phyloP scores from a whole-genome alignment of 345 rosid genomes.

The Gynandropsis gynandra region DNA sequence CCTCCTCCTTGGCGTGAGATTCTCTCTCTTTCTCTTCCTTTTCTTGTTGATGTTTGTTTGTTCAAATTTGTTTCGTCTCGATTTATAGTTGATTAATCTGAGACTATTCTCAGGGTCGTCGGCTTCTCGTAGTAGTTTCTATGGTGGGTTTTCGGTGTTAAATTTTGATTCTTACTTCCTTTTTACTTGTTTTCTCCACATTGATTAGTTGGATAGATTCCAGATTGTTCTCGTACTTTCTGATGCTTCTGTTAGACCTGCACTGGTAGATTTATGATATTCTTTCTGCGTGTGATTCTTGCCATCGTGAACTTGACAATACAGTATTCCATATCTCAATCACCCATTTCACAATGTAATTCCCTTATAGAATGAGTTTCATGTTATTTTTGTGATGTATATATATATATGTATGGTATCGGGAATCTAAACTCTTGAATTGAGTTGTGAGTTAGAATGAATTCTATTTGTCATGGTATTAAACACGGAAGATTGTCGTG shows the following conservation, averaged over 20 bases:
- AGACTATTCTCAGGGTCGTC: not conserved
- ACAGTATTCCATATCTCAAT: too few relatives aligned
- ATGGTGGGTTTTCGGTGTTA: conserved; percentile 2
- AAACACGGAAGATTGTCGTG: too few relatives aligned
- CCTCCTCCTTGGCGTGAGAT: conserved; percentile 96
- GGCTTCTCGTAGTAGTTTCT: not conserved
- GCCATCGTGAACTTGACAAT: not conserved
- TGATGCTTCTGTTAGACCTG: not conserved
- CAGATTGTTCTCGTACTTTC: not conserved
- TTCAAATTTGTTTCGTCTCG: not conserved
- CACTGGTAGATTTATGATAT: not conserved
- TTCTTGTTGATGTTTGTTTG: not conserved
- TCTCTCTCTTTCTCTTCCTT: not conserved
- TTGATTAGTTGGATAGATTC: too few relatives aligned
- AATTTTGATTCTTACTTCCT: not conserved
- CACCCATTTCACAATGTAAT: too few relatives aligned
- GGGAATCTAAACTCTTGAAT: too few relatives aligned
- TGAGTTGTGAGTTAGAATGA: too few relatives aligned
- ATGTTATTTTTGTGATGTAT: too few relatives aligned
- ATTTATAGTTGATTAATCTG: not conserved
- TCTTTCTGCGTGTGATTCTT: not conserved
- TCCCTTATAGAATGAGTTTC: too few relatives aligned
- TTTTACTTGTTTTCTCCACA: not conserved
- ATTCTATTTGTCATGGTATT: too few relatives aligned
- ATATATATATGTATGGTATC: too few relatives aligned